A percentile compares a stretch with the other conserved stretches of the same genome.
Conservation (phyloP, 163 green algal species). For the Chlamydomonas reinhardtii region DNA sequence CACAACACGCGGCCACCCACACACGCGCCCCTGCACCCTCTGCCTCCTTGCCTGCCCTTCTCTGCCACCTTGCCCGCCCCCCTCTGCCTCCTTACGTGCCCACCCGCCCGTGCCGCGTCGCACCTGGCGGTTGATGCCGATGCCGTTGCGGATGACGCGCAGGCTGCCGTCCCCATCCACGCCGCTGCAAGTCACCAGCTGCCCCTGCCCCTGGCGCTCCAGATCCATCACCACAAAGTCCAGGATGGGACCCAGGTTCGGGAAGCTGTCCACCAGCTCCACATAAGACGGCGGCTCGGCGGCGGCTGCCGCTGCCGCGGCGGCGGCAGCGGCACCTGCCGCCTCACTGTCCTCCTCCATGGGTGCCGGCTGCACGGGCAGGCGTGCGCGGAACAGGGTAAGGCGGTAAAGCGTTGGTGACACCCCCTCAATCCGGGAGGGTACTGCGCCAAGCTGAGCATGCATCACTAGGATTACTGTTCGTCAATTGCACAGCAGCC, state of each 20-base stretch:
- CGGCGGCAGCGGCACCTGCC: not conserved
- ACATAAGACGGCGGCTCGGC: constrained; percentile 76
- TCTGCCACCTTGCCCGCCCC: too few relatives aligned
- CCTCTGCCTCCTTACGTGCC: too few relatives aligned
- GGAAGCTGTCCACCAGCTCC: constrained; percentile 91
- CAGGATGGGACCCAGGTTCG: constrained; percentile 96
- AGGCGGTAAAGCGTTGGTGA: too few relatives aligned
- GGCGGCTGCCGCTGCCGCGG: not conserved
- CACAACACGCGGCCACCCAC: too few relatives aligned
- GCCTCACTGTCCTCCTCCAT: constrained; percentile 40
- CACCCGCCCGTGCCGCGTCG: too few relatives aligned
- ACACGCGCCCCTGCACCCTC: too few relatives aligned
- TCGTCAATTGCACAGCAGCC: too few relatives aligned
- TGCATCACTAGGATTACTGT: too few relatives aligned
- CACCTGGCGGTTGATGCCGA: constrained; percentile 90
- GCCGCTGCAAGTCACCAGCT: constrained; percentile 95
- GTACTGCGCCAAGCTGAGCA: too few relatives aligned
- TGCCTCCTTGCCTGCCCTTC: too few relatives aligned
- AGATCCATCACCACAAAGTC: constrained; percentile 97
- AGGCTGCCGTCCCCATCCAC: constrained; percentile 85
- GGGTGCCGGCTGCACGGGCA: not conserved
- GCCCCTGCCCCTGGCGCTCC: constrained; percentile 93
- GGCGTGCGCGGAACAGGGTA: not conserved
- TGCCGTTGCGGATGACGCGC: constrained; percentile 96
- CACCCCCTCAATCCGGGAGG: too few relatives aligned